Percentiles rank a stretch among this genome's conserved stretches.
Conservation (phyloP, 768 basidiomycete genomes). For the Phaffia australis region DNA sequence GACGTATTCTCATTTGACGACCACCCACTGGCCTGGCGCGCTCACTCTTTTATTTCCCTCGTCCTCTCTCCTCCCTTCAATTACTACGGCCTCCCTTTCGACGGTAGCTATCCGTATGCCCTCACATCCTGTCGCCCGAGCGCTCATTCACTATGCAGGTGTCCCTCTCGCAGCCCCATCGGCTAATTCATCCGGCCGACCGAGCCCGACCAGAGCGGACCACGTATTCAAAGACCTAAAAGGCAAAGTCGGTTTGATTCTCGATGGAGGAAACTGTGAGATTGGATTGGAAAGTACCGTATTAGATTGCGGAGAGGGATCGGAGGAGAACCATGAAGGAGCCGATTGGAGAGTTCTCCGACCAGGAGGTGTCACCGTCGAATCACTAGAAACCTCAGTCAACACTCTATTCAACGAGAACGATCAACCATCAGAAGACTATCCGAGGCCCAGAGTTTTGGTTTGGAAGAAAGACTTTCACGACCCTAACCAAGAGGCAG, state of each 20-base stretch:
- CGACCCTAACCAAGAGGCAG: slow-evolving; percentile 56
- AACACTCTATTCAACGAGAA: background rate
- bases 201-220: slow-evolving; percentile 78
- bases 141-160: slow-evolving; percentile 64
- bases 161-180: slow-evolving; percentile 84
- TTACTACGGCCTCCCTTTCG: slow-evolving; percentile 65
- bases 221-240: slow-evolving; percentile 70
- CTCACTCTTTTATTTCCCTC: slow-evolving; percentile 81
- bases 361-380: slow-evolving; percentile 85
- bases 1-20: slow-evolving; percentile 63
- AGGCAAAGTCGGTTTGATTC: slow-evolving; percentile 49
- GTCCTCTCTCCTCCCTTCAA: slow-evolving; percentile 52
- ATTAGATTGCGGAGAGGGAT: slow-evolving; percentile 52
- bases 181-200: slow-evolving; percentile 87
- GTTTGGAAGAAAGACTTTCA: slow-evolving; percentile 58
- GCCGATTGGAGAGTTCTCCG: slow-evolving; percentile 70
- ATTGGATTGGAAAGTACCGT: slow-evolving; percentile 96
- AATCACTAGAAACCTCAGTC: slow-evolving; percentile 55
- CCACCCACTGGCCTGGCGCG: slow-evolving; percentile 88
- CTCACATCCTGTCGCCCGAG: slow-evolving; percentile 81
- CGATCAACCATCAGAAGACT: too few relatives aligned
- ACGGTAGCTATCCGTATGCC: slow-evolving; percentile 91
- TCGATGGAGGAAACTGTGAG: slow-evolving; percentile 84
- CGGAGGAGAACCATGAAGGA: slow-evolving; percentile 48
- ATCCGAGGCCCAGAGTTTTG: slow-evolving; percentile 12